phyloP scores from a whole-genome alignment of 352 stramenopile genomes.

The Phytophthora crassamura region DNA sequence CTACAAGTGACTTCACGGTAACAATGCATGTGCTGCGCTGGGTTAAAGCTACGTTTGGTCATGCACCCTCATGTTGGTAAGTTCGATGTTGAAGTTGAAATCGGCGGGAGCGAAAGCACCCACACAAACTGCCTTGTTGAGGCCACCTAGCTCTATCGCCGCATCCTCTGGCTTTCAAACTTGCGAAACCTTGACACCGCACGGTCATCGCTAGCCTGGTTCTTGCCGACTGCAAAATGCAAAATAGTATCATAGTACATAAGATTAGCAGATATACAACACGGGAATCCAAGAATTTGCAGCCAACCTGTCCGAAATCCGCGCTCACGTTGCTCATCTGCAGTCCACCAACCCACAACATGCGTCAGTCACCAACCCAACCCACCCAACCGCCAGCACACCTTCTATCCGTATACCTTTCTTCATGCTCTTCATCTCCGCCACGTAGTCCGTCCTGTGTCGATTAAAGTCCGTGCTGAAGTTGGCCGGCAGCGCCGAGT shows the following conservation, averaged over 20 bases:
- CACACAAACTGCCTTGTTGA: neutral
- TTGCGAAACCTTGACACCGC: conserved; percentile 79
- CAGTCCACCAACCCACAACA: conserved; percentile 7
- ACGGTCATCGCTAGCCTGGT: conserved; percentile 68
- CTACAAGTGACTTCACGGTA: too few relatives aligned
- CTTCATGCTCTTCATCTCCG: conserved; percentile 70
- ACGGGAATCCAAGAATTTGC: neutral
- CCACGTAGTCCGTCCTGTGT: conserved; percentile 69
- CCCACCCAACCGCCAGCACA: neutral
- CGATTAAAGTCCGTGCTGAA: conserved; percentile 84
- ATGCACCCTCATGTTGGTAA: too few relatives aligned
- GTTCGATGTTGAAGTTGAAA: neutral
- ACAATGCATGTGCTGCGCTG: too few relatives aligned
- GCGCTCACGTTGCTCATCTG: conserved; percentile 75
- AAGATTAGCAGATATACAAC: neutral
- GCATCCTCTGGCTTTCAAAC: conserved; percentile 62
- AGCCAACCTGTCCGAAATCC: conserved; percentile 63
- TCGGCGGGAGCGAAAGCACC: neutral
- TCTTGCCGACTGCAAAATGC: conserved; percentile 56
- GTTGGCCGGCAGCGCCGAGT: conserved; percentile 70
- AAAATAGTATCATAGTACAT: conserved; percentile 3
- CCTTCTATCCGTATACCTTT: conserved; percentile 43
- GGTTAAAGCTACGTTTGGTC: too few relatives aligned
- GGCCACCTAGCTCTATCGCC: conserved; percentile 16
- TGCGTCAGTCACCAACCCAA: conserved; percentile 12